Evolutionary conservation across 2,329 filamentous ascomycete genomes (phyloP).

Genomic region (Phaeosphaeria sp.): DNA sequence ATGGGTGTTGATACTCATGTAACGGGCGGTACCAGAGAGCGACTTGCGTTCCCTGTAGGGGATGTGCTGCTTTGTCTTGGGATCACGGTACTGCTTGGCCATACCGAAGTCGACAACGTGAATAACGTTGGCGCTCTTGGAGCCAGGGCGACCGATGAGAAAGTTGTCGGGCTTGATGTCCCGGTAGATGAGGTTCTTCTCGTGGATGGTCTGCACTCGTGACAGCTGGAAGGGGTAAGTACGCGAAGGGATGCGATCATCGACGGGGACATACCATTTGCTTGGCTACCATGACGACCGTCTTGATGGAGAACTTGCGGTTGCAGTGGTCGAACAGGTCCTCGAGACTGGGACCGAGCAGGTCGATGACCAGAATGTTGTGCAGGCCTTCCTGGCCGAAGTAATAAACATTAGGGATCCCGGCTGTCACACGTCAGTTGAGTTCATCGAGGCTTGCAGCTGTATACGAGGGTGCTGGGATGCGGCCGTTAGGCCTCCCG

Average conservation of each 20-base stretch:
- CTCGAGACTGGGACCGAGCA: conserved; percentile 92
- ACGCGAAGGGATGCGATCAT: neutral
- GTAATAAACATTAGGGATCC: conserved; percentile 99
- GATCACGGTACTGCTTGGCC: conserved; percentile 99
- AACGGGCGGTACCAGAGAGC: conserved; percentile 92
- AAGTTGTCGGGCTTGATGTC: conserved; percentile 99
- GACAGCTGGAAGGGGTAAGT: conserved; percentile 67
- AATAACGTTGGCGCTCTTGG: conserved; percentile 96
- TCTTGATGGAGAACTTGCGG: conserved; percentile 93
- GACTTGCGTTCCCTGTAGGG: conserved; percentile 97
- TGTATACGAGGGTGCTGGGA: neutral
- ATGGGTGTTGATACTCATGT: conserved; percentile 99
- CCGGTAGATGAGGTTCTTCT: conserved; percentile 98
- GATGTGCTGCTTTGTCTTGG: conserved; percentile 99
- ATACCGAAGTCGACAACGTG: conserved; percentile 99
- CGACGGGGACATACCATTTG: conserved; percentile 78
- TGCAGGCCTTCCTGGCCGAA: conserved; percentile 98
- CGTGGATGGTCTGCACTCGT: conserved; percentile 91
- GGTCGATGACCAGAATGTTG: conserved; percentile 97
- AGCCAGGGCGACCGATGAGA: conserved; percentile 88
- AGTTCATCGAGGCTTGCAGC: neutral
- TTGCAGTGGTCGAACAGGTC: conserved; percentile 98
- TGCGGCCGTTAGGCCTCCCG: neutral
- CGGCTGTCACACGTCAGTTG: conserved; percentile 65
- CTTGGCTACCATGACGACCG: conserved; percentile 98